These are phyloP conservation scores for Arachis stenosperma DNA, from an alignment of 306 rosid genomes.

Conservation along the genomic window DNA sequence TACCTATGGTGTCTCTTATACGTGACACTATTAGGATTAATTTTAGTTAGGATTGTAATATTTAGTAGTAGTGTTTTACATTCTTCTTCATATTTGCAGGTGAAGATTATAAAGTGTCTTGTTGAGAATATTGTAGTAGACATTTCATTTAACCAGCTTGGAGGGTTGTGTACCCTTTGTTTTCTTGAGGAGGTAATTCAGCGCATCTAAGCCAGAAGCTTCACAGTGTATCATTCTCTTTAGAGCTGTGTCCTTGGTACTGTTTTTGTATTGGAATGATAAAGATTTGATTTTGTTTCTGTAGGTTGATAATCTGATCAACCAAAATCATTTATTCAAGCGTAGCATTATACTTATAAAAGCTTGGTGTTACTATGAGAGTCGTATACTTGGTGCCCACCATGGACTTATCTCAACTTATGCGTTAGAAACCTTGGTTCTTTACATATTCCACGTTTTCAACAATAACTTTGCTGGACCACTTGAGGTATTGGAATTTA, in stretches of 20 bases:
- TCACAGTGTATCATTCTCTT: constrained; percentile 25
- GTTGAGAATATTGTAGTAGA: constrained; percentile 99
- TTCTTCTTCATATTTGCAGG: constrained; percentile 56
- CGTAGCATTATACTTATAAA: constrained; percentile 96
- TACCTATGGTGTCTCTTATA: not conserved
- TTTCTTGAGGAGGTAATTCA: constrained; percentile 92
- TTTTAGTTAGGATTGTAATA: not conserved
- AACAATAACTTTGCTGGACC: constrained; percentile 97
- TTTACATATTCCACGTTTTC: constrained; percentile 94
- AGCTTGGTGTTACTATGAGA: constrained; percentile 99
- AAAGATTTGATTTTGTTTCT: constrained; percentile 40
- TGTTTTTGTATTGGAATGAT: constrained; percentile 26
- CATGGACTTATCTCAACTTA: constrained; percentile 99
- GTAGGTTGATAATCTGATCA: constrained; percentile 89
- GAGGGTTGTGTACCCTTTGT: constrained; percentile 98
- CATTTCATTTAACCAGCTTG: constrained; percentile 97
- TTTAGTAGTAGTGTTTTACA: not conserved
- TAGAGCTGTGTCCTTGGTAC: constrained; percentile 17
- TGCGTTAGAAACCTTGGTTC: constrained; percentile 98
- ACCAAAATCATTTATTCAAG: constrained; percentile 91
- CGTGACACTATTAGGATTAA: not conserved
- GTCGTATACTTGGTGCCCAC: constrained; percentile 98
- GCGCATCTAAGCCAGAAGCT: constrained; percentile 29
- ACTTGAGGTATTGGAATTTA: constrained; percentile 74
- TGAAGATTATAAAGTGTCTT: constrained; percentile 93